Percentiles rank a stretch among this genome's conserved stretches.
Evolutionary conservation across 1,139 yeast species (phyloP).

Genomic region (Saccharomycopsis hybrid): DNA sequence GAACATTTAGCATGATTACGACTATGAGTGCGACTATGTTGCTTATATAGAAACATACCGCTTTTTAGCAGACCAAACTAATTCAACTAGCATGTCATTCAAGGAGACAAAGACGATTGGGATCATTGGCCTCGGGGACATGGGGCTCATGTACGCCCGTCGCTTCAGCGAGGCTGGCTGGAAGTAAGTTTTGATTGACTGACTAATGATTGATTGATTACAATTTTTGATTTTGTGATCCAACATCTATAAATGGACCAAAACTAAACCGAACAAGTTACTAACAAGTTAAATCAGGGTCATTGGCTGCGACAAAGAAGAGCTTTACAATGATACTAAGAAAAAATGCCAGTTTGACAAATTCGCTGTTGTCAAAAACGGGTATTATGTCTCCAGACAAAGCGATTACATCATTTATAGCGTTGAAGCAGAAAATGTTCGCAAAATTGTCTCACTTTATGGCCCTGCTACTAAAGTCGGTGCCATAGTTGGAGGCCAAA

Average conservation of each 20-base stretch:
- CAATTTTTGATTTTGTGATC: no score
- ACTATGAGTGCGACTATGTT: no score
- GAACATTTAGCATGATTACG: no score
- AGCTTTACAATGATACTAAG: conserved; percentile 42
- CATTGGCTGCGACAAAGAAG: conserved; percentile 85
- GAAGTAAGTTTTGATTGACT: conserved; percentile 33
- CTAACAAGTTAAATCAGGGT: no score
- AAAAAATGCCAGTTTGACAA: conserved; percentile 37
- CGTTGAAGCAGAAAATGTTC: conserved; percentile 83
- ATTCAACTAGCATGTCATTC: no score
- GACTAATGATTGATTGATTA: no score
- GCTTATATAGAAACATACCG: no score
- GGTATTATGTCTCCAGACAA: conserved; percentile 73
- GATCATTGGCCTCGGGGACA: conserved; percentile 92
- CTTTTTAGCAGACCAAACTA: no score
- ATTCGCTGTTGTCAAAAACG: conserved; percentile 60
- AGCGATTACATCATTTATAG: conserved; percentile 82
- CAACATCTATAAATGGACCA: no score
- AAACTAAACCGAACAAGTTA: no score
- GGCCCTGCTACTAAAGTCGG: conserved; percentile 87
- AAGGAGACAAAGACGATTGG: conserved; percentile 56
- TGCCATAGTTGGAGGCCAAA: conserved; percentile 96
- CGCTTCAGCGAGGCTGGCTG: conserved; percentile 79
- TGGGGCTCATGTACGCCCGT: conserved; percentile 85
- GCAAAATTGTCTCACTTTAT: conserved; percentile 59